Base-by-base conservation (phyloP, 768 basidiomycete genomes). In the Suillus spraguei region DNA sequence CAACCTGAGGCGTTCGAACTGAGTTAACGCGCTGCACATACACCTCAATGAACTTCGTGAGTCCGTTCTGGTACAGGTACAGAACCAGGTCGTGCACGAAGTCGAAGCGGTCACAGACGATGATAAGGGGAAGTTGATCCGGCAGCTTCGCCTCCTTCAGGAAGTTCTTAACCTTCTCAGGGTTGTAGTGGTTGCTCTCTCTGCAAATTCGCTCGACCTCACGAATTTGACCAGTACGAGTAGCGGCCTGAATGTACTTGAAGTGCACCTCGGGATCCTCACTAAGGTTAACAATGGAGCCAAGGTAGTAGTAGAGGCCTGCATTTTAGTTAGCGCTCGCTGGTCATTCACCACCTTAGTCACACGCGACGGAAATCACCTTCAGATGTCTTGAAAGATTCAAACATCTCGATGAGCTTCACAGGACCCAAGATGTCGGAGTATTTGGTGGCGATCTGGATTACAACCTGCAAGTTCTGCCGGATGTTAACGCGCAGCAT, bases 141-240 rank as follows among this genome's bases (percentile, higher is more conserved):
- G 88, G 80, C 35, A 99, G 88, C 72, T 97, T 96, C 71, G 97
- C 96, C 74, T 99, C 97, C 78, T 98, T 98, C 76, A 98, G 87
- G 90, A 98, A 99, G 80, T 99, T 99, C 85, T 99, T 99, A 85
- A 99, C 97, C 79, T 99, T 99, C 82, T 99, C 97, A 1, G 97
- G 94, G 77, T 96, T 98, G 85, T 99, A 99, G 79, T 82, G 83
- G 79, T 99, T 98, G 77, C 92, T 95, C 80, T 99, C 97, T 60
- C 97, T 85, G 74, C 96, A 98, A 72, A 99, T 97, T 53, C 97
- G 95, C 79, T 99, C 97, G 62, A 99, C 97, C 76, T 99, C 97
- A 56, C 97, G 91, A 69, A 99, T 95, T 75, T 99, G 97, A 47
- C 97, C 96, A 35, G 97, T 99, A 33, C 97, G 89, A 2, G 95